Evolutionary conservation across 306 rosid species (phyloP).

Genomic region (Calophaca sinica): DNA sequence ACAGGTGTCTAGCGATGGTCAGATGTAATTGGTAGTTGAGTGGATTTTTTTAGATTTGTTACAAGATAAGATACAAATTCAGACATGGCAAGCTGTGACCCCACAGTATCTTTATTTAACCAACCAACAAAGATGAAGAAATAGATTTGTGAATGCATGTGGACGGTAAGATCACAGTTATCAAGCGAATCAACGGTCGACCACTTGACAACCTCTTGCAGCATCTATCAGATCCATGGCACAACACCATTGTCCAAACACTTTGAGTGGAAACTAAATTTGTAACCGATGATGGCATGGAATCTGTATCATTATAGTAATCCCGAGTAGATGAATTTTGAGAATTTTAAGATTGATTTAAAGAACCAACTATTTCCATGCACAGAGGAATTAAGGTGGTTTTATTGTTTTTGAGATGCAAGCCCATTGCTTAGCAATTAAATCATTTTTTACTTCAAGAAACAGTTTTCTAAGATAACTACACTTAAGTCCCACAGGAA

Average conservation of each 20-base stretch:
- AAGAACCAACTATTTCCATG: slow-evolving; percentile 47
- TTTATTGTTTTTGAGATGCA: slow-evolving; percentile 37
- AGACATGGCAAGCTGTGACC: background rate
- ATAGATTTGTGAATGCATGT: slow-evolving; percentile 43
- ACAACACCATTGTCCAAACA: slow-evolving; percentile 89
- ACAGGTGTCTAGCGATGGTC: slow-evolving; percentile 51
- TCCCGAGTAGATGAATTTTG: slow-evolving; percentile 51
- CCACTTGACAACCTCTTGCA: slow-evolving; percentile 93
- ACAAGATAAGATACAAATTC: background rate
- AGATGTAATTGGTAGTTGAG: background rate
- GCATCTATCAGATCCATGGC: slow-evolving; percentile 98
- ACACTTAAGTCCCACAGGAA: slow-evolving; percentile 3
- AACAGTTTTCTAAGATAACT: slow-evolving; percentile 17
- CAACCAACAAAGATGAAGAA: slow-evolving; percentile 49
- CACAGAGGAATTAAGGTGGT: slow-evolving; percentile 46
- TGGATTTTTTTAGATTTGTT: background rate
- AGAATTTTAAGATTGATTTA: slow-evolving; percentile 40
- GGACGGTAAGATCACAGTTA: no score
- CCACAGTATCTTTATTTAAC: slow-evolving; percentile 48
- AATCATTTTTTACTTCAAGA: slow-evolving; percentile 10
- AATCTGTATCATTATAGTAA: slow-evolving; percentile 44
- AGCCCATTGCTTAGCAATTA: slow-evolving; percentile 29
- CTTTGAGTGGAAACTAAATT: slow-evolving; percentile 46
- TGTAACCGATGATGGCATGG: slow-evolving; percentile 13
- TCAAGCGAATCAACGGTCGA: slow-evolving; percentile 4